Conservation (phyloP, 1,284 basidiomycete genomes). For the Pterula multifida region DNA sequence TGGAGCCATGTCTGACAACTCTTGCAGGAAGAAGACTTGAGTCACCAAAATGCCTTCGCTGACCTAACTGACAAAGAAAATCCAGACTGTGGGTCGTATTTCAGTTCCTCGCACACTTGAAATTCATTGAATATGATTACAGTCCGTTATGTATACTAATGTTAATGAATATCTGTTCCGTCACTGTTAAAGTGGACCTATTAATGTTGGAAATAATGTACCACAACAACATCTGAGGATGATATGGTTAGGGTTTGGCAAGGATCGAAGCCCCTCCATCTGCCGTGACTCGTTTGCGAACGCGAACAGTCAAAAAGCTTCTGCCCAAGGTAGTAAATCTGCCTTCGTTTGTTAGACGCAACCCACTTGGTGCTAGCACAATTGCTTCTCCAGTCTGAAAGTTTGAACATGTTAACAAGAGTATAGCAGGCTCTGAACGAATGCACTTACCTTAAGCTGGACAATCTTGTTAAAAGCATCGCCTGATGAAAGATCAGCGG, state of each 20-base stretch:
- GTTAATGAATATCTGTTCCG: too few relatives aligned
- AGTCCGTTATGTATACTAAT: constrained; percentile 1
- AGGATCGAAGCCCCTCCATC: constrained; percentile 57
- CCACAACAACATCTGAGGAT: background rate
- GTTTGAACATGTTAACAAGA: constrained; percentile 5
- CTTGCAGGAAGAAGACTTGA: constrained; percentile 23
- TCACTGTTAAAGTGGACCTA: too few relatives aligned
- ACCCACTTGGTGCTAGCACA: constrained; percentile 47
- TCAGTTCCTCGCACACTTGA: background rate
- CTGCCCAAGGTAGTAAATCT: constrained; percentile 30
- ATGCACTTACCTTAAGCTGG: constrained; percentile 37
- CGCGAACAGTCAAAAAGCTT: constrained; percentile 43
- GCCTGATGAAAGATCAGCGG: constrained; percentile 40
- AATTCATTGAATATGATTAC: background rate
- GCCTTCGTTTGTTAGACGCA: constrained; percentile 24
- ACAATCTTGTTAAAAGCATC: constrained; percentile 60
- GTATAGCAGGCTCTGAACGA: background rate
- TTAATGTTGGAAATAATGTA: background rate
- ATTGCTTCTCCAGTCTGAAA: constrained; percentile 50
- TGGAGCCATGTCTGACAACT: background rate
- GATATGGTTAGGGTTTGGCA: background rate
- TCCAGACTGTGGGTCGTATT: constrained; percentile 22
- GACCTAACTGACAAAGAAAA: constrained; percentile 38
- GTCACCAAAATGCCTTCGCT: constrained; percentile 32
- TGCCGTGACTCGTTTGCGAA: constrained; percentile 41